Base-by-base conservation (phyloP, 2,329 filamentous ascomycete genomes). In the Talaromyces sp. region DNA sequence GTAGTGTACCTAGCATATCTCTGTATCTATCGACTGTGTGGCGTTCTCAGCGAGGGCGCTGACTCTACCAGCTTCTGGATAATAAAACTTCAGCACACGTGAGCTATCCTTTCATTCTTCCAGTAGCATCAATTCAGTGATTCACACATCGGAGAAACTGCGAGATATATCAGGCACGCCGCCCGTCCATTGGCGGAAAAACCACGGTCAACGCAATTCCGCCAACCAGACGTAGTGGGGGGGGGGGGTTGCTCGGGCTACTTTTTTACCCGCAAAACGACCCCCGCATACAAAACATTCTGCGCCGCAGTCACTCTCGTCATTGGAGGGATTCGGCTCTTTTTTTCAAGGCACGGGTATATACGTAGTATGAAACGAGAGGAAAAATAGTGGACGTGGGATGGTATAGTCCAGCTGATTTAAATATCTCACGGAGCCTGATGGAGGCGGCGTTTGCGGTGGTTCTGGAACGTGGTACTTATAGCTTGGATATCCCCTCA, bases 401-500 rank as follows among this genome's bases (percentile, higher is more conserved):
- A 43, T 59, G 56, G 22, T 59, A 19, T 59, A 15, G 13, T 41
- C 22, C 27, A 45, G 56, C 15, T 31, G 56, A 17, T 59, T 31
- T 41, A 39, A 31, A 27, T 59, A 31, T 43, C 15, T 25, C 35
- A n/a, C 6, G n/a, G 19, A 25, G 9, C 27, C 15, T 25, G 19
- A n/a, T 11, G n/a, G 19, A 41, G 9, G 39, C 8, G 25, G 49
- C 27, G 15, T 52, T 52, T 19, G 15, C 19, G 49, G 49, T 52
- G 27, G 27, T 33, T 59, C 56, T 59, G 39, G 39, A 45, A 45
- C 35, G 15, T 41, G 39, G 25, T 59, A 41, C 37, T 41, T 59
- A 59, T 43, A 45, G 56, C 56, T 59, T 59, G 56, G 37, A 22
- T 45, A 59, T 59, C 56, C 56, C 37, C 56, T 59, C 56, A 59